These are phyloP conservation scores for Rhododendron simsii DNA, from an alignment of 148 eudicot genomes.

Conservation along the genomic window DNA sequence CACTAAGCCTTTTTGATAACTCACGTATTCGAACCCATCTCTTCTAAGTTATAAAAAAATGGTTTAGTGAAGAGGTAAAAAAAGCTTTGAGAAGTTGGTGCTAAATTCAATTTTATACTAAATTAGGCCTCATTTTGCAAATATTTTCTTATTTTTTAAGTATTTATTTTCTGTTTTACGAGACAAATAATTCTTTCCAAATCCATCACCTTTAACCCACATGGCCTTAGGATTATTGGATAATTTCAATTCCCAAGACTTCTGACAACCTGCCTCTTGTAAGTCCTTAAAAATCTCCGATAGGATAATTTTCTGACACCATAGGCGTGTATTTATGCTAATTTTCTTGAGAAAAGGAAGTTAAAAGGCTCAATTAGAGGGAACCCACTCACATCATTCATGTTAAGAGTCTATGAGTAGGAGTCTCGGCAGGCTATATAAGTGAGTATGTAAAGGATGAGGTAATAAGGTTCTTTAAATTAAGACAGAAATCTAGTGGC, in stretches of 20 bases:
- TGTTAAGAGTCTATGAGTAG: background rate
- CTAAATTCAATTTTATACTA: background rate
- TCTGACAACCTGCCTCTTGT: background rate
- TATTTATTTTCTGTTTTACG: too few species aligned
- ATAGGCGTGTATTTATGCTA: background rate
- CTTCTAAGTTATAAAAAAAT: background rate
- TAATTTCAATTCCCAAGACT: background rate
- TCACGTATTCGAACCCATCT: accelerated
- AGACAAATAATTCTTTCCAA: too few species aligned
- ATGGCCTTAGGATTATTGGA: background rate
- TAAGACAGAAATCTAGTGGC: background rate
- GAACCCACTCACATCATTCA: background rate
- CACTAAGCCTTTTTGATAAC: background rate
- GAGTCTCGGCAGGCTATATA: background rate
- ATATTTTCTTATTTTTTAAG: too few species aligned
- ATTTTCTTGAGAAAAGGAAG: background rate
- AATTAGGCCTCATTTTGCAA: too few species aligned
- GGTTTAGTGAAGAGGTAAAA: background rate
- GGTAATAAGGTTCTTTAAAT: background rate
- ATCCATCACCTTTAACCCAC: background rate
- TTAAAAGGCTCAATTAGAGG: background rate
- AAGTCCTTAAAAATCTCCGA: background rate
- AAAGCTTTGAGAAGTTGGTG: background rate
- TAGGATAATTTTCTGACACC: background rate
- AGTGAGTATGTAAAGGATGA: background rate